Evolutionary conservation across 352 stramenopile genomes (phyloP).

Genomic region (Globisporangium camurandrum): DNA sequence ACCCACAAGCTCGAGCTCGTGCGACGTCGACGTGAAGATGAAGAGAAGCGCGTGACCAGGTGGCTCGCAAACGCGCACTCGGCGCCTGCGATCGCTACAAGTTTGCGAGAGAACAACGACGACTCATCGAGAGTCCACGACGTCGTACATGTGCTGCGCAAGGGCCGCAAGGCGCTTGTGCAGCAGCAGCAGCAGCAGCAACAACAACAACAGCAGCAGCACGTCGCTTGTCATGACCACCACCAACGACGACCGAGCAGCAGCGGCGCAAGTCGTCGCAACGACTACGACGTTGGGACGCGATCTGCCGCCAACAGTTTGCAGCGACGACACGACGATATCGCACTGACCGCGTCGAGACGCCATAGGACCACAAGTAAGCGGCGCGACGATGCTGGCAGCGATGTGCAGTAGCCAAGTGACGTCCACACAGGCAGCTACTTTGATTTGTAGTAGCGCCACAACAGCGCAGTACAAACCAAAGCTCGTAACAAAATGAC

Average conservation of each 20-base stretch:
- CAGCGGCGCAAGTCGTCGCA: too few relatives aligned
- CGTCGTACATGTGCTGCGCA: constrained; percentile 12
- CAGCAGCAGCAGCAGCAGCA: constrained; percentile 2
- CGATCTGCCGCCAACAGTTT: not conserved
- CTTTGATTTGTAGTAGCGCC: too few relatives aligned
- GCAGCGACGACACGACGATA: constrained; percentile 1
- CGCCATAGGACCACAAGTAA: too few relatives aligned
- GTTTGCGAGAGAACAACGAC: too few relatives aligned
- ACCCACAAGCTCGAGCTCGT: constrained; percentile 14
- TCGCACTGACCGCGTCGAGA: not conserved
- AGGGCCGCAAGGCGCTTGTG: constrained; percentile 12
- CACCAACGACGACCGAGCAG: too few relatives aligned
- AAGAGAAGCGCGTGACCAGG: constrained; percentile 5
- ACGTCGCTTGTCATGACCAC: too few relatives aligned
- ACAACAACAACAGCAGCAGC: constrained; percentile 3
- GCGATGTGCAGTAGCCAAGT: too few relatives aligned
- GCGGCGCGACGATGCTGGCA: too few relatives aligned
- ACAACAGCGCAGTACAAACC: too few relatives aligned
- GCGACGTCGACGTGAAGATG: constrained; percentile 4
- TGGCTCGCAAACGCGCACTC: not conserved
- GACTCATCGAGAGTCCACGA: constrained; percentile 6
- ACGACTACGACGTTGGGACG: too few relatives aligned
- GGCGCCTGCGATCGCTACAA: not conserved
- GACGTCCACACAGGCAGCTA: too few relatives aligned
- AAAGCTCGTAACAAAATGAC: too few relatives aligned